Evolutionary conservation across 2,329 filamentous ascomycete species (phyloP).

Genomic region (Fusarium domesticum): DNA sequence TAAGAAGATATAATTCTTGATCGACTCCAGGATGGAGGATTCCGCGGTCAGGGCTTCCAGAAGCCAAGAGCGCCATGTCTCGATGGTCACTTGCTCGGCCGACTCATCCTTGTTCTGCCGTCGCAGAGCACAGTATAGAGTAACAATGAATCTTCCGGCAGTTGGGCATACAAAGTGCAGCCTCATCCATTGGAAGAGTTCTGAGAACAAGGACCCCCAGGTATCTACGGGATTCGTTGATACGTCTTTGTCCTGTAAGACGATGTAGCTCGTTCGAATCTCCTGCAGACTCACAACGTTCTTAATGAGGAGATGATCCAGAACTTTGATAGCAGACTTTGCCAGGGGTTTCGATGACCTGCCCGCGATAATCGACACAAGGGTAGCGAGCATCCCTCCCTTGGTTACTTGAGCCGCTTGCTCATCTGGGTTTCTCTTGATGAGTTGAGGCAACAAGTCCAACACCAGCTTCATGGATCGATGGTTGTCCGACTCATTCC

Average conservation of each 20-base stretch:
- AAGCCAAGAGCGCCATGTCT: conserved; percentile 57
- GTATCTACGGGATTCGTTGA: conserved; percentile 23
- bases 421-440: conserved; percentile 48
- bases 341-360: conserved; percentile 61
- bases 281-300: conserved; percentile 50
- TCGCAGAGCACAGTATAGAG: conserved; percentile 50
- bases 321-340: conserved; percentile 66
- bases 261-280: conserved; percentile 43
- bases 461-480: conserved; percentile 61
- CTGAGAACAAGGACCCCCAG: conserved; percentile 51
- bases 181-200: conserved; percentile 54
- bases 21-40: conserved; percentile 54
- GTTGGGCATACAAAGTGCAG: conserved; percentile 57
- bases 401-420: conserved; percentile 41
- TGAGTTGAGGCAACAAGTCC: conserved; percentile 53
- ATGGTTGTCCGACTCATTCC: conserved; percentile 64
- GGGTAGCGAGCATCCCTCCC: conserved; percentile 45
- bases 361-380: conserved; percentile 58
- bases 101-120: conserved; percentile 26
- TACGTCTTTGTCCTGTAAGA: conserved; percentile 32
- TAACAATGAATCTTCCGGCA: conserved; percentile 60
- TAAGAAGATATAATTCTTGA: conserved; percentile 63
- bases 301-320: conserved; percentile 65
- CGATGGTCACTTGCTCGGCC: conserved; percentile 32
- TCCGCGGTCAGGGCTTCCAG: conserved; percentile 48